phyloP scores from a whole-genome alignment of 306 rosid genomes.

The Ormosia emarginata region DNA sequence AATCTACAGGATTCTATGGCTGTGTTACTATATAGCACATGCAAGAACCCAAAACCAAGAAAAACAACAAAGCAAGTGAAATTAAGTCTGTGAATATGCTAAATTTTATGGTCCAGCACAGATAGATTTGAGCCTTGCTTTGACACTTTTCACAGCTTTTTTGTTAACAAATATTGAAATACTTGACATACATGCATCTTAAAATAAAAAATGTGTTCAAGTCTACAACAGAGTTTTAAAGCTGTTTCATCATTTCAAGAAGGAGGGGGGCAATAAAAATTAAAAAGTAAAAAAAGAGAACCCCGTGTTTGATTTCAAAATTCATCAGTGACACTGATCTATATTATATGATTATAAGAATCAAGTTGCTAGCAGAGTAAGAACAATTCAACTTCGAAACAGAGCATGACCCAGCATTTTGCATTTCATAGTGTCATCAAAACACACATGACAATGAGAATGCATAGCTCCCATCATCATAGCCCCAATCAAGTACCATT shows the following conservation, averaged over 20 bases:
- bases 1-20: not conserved
- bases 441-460: not conserved
- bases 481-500: not conserved
- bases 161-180: not conserved
- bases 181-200: not conserved
- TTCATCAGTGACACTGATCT: constrained; percentile 3
- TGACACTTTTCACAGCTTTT: not conserved
- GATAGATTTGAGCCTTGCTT: not conserved
- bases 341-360: not conserved
- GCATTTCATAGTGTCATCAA: not conserved
- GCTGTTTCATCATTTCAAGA: not conserved
- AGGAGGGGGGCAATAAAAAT: not conserved
- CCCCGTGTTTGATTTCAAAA: not conserved
- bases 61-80: not conserved
- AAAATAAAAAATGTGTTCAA: not conserved
- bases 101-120: not conserved
- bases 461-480: not conserved
- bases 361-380: not conserved
- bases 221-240: not conserved
- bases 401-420: not conserved
- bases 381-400: not conserved
- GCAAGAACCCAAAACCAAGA: not conserved
- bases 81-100: not conserved
- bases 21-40: not conserved
- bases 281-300: not conserved